Evolutionary conservation across 78 protist genomes (phyloP), one percentile per base, ranked within the genome.

Genomic region (Corallochytrium limacisporum): DNA sequence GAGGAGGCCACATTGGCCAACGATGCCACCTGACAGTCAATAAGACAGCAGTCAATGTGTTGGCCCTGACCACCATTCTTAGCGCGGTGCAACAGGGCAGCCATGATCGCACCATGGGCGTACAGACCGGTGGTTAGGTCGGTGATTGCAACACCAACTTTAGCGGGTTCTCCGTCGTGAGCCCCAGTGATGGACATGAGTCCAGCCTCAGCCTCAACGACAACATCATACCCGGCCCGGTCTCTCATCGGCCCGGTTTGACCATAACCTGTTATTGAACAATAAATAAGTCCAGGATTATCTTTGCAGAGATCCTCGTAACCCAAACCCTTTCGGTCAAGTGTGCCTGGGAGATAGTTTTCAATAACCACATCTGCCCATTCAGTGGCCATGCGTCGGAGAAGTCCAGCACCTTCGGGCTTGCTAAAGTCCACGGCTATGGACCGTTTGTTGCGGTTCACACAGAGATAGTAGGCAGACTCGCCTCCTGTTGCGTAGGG

Each of bases 101-200:
- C 16, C 16, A 28, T 28, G 9, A 57, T 24, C 12, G 38, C 63
- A 13, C 63, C 63, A 57, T 57, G 33, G 26, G 63, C 63, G 28
- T 57, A 39, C 32, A 57, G 42, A 53, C 69, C 69, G 20, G 69
- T 63, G 51, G 42, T 51, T 24, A 63, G 54, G 20, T 63, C 69
- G 12, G 24, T n/a, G 13, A 63, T 13, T 10, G 69, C 69, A 0
- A 63, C 69, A 33, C 69, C 69, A 13, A 57, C 42, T 20, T 63
- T 63, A 57, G 69, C 18, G 66, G 66, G 16, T 39, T 28, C 32
- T 9, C 69, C 69, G 15, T 46, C 26, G 16, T 63, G 51, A 0
- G 69, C 51, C n/a, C 69, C 69, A 18, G 69, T 63, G 20, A 57
- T 48, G 22, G 1, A 44, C 69, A 63, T 63, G 39, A 63, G 20